These are phyloP conservation scores for Lodderomyces pseudojiufengensis DNA, from an alignment of 1,139 yeast genomes.

Conservation along the genomic window DNA sequence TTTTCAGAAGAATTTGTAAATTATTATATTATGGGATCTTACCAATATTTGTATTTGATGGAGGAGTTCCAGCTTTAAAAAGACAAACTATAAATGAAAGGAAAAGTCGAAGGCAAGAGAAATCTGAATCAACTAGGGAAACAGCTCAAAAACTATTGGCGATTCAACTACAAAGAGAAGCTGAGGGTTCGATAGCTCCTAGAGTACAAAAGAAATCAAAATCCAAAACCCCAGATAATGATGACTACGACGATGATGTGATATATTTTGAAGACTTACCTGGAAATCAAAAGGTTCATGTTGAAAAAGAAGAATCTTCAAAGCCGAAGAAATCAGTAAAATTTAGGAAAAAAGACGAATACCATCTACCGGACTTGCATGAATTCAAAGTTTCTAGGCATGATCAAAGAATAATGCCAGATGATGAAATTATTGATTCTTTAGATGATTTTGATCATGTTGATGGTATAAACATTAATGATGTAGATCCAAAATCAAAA, in stretches of 20 bases:
- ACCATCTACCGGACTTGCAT: conserved; percentile 69
- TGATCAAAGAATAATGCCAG: conserved; percentile 74
- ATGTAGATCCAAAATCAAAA: conserved; percentile 65
- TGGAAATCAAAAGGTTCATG: background rate
- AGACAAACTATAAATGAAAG: conserved; percentile 69
- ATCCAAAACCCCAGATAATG: conserved; percentile 4
- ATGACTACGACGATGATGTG: conserved; percentile 20
- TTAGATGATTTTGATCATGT: conserved; percentile 62
- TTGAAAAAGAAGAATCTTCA: conserved; percentile 6
- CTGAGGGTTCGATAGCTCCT: conserved; percentile 21
- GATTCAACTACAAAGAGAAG: conserved; percentile 64
- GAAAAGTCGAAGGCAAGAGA: conserved; percentile 69
- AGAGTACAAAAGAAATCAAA: conserved; percentile 1
- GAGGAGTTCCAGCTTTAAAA: conserved; percentile 89
- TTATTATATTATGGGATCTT: conserved; percentile 80
- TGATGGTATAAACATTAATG: conserved; percentile 67
- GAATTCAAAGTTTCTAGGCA: conserved; percentile 33
- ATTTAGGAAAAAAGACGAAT: conserved; percentile 63
- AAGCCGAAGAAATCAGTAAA: conserved; percentile 12
- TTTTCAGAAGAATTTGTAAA: conserved; percentile 90
- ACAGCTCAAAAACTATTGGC: conserved; percentile 84
- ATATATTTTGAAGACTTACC: conserved; percentile 39
- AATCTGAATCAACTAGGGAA: conserved; percentile 62
- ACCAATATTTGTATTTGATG: conserved; percentile 97
- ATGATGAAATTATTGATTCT: conserved; percentile 57